A percentile compares a stretch with the other conserved stretches of the same genome.
These are phyloP conservation scores for Triticum urartu DNA, from an alignment of 176 grass and related monocot genomes.

Conservation along the genomic window DNA sequence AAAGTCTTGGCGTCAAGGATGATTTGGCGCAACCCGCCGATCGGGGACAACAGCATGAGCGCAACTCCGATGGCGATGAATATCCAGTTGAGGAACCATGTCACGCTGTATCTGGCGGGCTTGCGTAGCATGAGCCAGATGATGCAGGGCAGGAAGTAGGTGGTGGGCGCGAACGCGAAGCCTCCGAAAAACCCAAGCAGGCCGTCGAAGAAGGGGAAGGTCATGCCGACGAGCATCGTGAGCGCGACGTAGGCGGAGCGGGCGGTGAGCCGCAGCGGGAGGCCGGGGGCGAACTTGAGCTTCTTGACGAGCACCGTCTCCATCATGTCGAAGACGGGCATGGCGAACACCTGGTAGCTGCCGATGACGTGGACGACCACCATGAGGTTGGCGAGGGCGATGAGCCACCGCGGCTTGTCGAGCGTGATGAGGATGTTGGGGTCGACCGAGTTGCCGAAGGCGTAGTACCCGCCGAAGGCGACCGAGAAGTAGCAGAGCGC, in stretches of 20 bases:
- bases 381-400: conserved; percentile 7
- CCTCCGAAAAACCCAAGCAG: conserved; percentile 57
- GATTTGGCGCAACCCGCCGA: not conserved
- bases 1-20: not conserved
- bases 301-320: conserved; percentile 24
- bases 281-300: conserved; percentile 1
- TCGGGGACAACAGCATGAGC: not conserved
- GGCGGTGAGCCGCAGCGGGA: not conserved
- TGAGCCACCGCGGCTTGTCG: not conserved
- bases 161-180: conserved; percentile 27
- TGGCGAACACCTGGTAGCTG: conserved; percentile 9
- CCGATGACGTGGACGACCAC: conserved; percentile 3
- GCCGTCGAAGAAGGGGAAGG: conserved; percentile 51
- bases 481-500: conserved; percentile 61
- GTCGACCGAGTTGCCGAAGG: conserved; percentile 45
- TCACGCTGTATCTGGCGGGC: not conserved
- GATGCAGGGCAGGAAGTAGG: not conserved
- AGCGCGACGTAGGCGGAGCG: not conserved
- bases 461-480: conserved; percentile 48
- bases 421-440: conserved; percentile 53
- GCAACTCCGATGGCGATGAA: not conserved
- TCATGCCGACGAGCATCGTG: conserved; percentile 45
- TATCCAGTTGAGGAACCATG: not conserved
- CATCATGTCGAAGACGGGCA: conserved; percentile 10
- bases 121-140: conserved; percentile 12